Evolutionary conservation across 2,329 filamentous ascomycete species (phyloP).

Genomic region (Colletotrichum filicis): DNA sequence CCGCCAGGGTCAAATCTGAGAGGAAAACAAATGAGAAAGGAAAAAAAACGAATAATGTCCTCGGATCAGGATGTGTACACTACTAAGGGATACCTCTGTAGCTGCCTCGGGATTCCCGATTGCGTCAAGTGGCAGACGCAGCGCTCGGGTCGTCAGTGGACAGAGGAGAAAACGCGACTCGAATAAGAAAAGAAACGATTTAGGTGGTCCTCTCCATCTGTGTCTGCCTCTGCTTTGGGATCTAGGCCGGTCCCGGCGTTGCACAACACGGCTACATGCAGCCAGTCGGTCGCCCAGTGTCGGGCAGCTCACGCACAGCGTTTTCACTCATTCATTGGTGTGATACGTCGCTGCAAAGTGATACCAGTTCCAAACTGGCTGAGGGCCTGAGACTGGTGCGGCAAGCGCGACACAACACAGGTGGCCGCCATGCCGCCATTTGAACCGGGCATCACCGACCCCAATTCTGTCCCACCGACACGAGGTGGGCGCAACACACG

Average conservation of each 20-base stretch:
- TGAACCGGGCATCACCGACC: background rate
- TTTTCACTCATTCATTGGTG: background rate
- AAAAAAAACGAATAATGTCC: background rate
- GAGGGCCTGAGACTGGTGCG: background rate
- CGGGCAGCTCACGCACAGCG: background rate
- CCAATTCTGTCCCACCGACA: background rate
- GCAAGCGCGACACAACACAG: background rate
- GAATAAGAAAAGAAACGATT: constrained; percentile 1
- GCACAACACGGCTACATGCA: background rate
- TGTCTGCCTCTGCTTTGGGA: background rate
- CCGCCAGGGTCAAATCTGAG: background rate
- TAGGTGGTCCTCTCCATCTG: background rate
- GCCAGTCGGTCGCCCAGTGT: background rate
- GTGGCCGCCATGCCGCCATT: background rate
- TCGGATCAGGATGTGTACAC: background rate
- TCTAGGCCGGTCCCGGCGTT: background rate
- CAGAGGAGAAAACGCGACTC: background rate
- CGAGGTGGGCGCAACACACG: background rate
- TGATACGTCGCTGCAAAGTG: background rate
- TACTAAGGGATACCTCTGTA: background rate
- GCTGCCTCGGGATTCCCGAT: background rate
- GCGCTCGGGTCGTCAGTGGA: background rate
- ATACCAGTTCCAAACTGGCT: background rate
- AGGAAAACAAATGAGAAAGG: too few species aligned
- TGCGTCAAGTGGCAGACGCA: background rate